A percentile compares a stretch with the other conserved stretches of the same genome.
phyloP scores from a whole-genome alignment of 305 asterid genomes.

The Fraxinus baroniana region DNA sequence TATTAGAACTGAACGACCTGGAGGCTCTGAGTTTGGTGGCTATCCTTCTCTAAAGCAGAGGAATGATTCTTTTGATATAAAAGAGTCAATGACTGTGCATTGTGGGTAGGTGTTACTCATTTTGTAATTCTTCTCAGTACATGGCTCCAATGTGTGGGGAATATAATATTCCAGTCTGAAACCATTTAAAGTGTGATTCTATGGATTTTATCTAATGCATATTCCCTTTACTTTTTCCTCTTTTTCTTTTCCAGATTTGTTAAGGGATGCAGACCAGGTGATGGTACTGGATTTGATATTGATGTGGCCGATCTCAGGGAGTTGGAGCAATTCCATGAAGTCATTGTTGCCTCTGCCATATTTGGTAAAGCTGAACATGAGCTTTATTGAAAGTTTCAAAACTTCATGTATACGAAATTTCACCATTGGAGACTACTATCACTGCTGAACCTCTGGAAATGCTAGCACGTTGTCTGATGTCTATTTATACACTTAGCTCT shows the following conservation, averaged over 20 bases:
- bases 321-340: slow-evolving; percentile 75
- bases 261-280: slow-evolving; percentile 90
- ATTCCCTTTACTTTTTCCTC: background rate
- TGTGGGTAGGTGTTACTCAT: slow-evolving; percentile 72
- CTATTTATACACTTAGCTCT: background rate
- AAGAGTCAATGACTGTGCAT: slow-evolving; percentile 85
- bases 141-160: background rate
- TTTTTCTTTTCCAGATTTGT: slow-evolving; percentile 62
- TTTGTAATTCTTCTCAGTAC: background rate
- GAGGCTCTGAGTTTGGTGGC: slow-evolving; percentile 97
- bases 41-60: slow-evolving; percentile 82
- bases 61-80: slow-evolving; percentile 64
- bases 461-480: slow-evolving; percentile 16
- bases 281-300: slow-evolving; percentile 82
- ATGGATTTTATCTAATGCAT: slow-evolving; percentile 11
- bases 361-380: slow-evolving; percentile 62
- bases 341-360: slow-evolving; percentile 97
- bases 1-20: slow-evolving; percentile 52
- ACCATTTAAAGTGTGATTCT: slow-evolving; percentile 1
- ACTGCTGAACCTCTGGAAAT: slow-evolving; percentile 20
- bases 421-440: slow-evolving; percentile 11
- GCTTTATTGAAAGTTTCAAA: slow-evolving; percentile 22
- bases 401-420: slow-evolving; percentile 18
- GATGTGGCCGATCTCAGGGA: slow-evolving; percentile 70
- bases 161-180: background rate